These are phyloP conservation scores for Rhizoclosmatium sp. DNA, from an alignment of 192 early-diverging fungal genomes.

Conservation along the genomic window DNA sequence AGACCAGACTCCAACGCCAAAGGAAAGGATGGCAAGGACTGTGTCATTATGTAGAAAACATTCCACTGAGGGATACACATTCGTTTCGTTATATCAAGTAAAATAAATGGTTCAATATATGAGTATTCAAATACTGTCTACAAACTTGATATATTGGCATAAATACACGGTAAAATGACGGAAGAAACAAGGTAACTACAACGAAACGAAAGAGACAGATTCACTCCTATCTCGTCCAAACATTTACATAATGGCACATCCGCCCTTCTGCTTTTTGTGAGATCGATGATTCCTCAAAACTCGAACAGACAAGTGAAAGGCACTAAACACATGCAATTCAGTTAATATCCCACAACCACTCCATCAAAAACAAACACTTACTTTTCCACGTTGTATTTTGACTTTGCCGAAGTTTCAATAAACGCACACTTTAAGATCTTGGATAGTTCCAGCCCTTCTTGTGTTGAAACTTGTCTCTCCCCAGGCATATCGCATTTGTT, in stretches of 20 bases:
- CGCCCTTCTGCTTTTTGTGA: neutral
- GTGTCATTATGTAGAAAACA: neutral
- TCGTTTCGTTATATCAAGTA: no score
- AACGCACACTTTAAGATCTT: constrained; percentile 80
- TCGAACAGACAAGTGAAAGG: neutral
- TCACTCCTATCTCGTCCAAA: no score
- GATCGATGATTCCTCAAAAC: neutral
- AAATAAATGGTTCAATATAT: no score
- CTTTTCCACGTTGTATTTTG: constrained; percentile 89
- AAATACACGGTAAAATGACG: no score
- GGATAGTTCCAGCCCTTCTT: constrained; percentile 84
- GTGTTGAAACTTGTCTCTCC: constrained; percentile 74
- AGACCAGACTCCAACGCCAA: neutral
- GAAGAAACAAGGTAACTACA: no score
- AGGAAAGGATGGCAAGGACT: neutral
- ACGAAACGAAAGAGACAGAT: no score
- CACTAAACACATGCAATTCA: neutral
- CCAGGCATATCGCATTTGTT: constrained; percentile 90
- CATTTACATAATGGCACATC: neutral
- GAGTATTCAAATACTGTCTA: no score
- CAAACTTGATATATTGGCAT: no score
- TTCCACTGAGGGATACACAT: no score
- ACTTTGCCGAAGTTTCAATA: constrained; percentile 90
- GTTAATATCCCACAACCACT: no score
- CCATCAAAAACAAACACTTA: neutral